Conservation (phyloP, 768 basidiomycete species). For the Rhodotorula toruloides region DNA sequence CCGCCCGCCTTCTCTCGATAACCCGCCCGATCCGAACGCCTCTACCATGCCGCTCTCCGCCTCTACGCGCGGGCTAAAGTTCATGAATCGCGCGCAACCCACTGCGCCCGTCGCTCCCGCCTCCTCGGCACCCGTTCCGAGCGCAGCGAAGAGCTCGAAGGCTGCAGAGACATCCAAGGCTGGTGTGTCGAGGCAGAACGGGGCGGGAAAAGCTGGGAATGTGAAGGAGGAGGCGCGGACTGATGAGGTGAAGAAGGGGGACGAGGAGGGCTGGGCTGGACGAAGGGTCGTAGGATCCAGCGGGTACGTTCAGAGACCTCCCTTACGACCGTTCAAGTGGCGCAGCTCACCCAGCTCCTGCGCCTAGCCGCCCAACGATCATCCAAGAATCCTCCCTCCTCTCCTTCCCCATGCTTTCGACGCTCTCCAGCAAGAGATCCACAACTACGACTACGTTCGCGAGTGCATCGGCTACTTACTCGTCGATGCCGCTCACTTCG, state of each 20-base stretch:
- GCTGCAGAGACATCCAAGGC: too few species aligned
- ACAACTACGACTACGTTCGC: background rate
- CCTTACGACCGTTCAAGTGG: too few species aligned
- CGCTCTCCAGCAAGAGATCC: constrained; percentile 1
- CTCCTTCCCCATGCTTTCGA: constrained; percentile 30
- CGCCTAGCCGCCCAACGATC: background rate
- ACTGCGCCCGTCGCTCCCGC: background rate
- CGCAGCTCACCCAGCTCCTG: background rate
- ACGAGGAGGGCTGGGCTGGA: too few species aligned
- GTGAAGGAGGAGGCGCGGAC: too few species aligned
- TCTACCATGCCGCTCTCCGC: too few species aligned
- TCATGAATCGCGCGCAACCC: constrained; percentile 23
- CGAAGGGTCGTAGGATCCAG: too few species aligned
- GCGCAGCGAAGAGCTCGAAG: too few species aligned
- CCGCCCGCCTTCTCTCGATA: too few species aligned
- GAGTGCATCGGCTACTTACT: constrained; percentile 2
- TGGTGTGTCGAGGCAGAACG: too few species aligned
- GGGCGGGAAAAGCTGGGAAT: too few species aligned
- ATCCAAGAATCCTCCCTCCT: constrained; percentile 33
- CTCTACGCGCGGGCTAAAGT: constrained; percentile 36
- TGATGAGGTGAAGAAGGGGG: too few species aligned
- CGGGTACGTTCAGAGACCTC: background rate
- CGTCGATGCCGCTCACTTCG: constrained; percentile 34
- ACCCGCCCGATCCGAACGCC: too few species aligned
- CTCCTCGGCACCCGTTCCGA: background rate